A percentile compares a stretch with the other conserved stretches of the same genome.
phyloP scores from a whole-genome alignment of 192 early-diverging fungal genomes.

The Entomortierella beljakovae region DNA sequence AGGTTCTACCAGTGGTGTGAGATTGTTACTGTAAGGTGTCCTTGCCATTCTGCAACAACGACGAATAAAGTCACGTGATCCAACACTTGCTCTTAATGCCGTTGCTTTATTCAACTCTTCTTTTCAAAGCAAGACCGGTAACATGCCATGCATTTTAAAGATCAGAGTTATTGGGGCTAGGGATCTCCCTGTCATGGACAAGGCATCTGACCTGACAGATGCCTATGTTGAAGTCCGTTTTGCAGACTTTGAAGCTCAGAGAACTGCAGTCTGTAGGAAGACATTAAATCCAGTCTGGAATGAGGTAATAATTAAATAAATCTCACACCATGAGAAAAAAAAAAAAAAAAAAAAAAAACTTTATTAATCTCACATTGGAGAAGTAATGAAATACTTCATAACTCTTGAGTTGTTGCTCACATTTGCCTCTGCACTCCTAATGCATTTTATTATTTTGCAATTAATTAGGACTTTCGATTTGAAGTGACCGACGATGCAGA shows the following conservation, averaged over 20 bases:
- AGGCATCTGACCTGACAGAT: constrained; percentile 81
- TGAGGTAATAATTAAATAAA: no score
- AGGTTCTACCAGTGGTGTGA: no score
- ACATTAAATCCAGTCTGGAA: constrained; percentile 89
- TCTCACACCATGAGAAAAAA: no score
- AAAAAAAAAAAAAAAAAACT: no score
- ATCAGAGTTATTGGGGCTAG: constrained; percentile 75
- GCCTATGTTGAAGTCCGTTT: constrained; percentile 88
- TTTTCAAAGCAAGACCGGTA: background rate
- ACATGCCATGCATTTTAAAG: constrained; percentile 84
- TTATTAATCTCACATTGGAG: no score
- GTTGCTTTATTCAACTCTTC: background rate
- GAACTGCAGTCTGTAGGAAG: constrained; percentile 73
- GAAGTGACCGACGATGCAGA: constrained; percentile 82
- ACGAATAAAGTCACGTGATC: no score
- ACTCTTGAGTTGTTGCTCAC: no score
- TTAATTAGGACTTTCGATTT: constrained; percentile 70
- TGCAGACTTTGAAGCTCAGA: constrained; percentile 72
- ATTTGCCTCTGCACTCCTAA: background rate
- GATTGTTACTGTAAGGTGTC: no score
- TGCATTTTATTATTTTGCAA: no score
- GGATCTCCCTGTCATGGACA: constrained; percentile 88
- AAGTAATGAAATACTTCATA: no score
- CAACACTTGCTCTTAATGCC: no score
- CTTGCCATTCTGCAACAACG: no score